These are phyloP conservation scores for Aphanomyces cochlioides DNA, from an alignment of 352 stramenopile genomes.

Conservation along the genomic window DNA sequence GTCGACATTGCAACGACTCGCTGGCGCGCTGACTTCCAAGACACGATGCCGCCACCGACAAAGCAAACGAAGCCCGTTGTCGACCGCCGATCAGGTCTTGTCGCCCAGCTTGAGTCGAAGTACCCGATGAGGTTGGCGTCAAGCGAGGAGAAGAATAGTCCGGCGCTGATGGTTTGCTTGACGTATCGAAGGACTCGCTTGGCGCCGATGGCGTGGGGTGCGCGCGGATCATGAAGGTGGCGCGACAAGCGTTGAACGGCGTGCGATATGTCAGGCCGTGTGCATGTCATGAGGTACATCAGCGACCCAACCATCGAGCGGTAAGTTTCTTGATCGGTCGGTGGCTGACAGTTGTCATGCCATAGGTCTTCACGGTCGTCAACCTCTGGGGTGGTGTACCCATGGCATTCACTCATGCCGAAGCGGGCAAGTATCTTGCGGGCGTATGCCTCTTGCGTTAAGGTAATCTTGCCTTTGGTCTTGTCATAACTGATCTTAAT, in stretches of 20 bases:
- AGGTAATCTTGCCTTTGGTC: neutral
- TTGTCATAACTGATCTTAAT: slow-evolving; percentile 10
- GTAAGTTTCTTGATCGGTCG: slow-evolving; percentile 5
- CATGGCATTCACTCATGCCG: neutral
- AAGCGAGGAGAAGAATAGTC: no score
- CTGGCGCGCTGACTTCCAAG: slow-evolving; percentile 13
- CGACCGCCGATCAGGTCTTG: slow-evolving; percentile 21
- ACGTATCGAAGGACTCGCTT: slow-evolving; percentile 16
- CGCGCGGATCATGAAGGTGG: slow-evolving; percentile 11
- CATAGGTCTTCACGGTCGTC: neutral
- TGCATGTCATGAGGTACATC: slow-evolving; percentile 33
- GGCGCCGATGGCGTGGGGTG: neutral
- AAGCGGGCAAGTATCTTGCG: slow-evolving; percentile 21
- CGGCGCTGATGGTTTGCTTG: neutral
- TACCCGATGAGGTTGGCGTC: neutral
- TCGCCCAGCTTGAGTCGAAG: slow-evolving; percentile 15
- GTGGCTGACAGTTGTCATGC: neutral
- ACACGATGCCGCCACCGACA: neutral
- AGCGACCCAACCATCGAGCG: slow-evolving; percentile 25
- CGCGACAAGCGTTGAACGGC: slow-evolving; percentile 7
- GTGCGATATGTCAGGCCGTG: slow-evolving; percentile 32
- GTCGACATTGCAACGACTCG: slow-evolving; percentile 30
- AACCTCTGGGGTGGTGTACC: slow-evolving; percentile 23
- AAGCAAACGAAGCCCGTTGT: slow-evolving; percentile 5
- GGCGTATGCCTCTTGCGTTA: slow-evolving; percentile 27